A percentile compares a stretch with the other conserved stretches of the same genome.
These are phyloP conservation scores for Penicillium coffeae DNA, from an alignment of 495 filamentous ascomycete genomes.

Conservation along the genomic window DNA sequence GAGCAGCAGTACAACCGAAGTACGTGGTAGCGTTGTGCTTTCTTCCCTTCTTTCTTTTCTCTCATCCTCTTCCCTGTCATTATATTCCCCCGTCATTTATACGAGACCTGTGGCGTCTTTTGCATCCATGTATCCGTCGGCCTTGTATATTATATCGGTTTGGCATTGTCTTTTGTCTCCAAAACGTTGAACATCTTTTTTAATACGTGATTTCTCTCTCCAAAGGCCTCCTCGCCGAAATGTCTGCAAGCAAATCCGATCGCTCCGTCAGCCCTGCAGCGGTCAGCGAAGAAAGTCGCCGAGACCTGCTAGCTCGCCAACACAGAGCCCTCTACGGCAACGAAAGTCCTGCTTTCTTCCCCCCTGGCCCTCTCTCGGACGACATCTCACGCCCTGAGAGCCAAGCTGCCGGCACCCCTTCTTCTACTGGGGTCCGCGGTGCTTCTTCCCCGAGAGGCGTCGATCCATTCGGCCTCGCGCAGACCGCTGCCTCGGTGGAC, in stretches of 20 bases:
- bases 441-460: slow-evolving; percentile 60
- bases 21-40: slow-evolving; percentile 55
- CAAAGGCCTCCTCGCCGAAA: slow-evolving; percentile 75
- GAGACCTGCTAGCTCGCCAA: slow-evolving; percentile 92
- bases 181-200: slow-evolving; percentile 33
- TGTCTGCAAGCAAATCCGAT: slow-evolving; percentile 80
- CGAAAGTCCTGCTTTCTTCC: slow-evolving; percentile 59
- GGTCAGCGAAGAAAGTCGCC: slow-evolving; percentile 91
- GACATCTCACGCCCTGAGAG: slow-evolving; percentile 60
- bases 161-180: slow-evolving; percentile 28
- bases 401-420: slow-evolving; percentile 53
- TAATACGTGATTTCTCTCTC: slow-evolving; percentile 41
- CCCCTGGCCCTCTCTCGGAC: slow-evolving; percentile 56
- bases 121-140: slow-evolving; percentile 40
- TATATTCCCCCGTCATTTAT: slow-evolving; percentile 33
- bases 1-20: slow-evolving; percentile 99
- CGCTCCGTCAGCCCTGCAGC: slow-evolving; percentile 86
- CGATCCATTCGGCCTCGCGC: slow-evolving; percentile 57
- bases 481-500: slow-evolving; percentile 39
- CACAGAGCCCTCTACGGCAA: slow-evolving; percentile 86
- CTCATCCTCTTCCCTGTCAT: slow-evolving; percentile 22
- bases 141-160: slow-evolving; percentile 50
- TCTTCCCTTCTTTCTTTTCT: slow-evolving; percentile 28
- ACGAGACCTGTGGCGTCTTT: slow-evolving; percentile 13
- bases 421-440: slow-evolving; percentile 47